Base-by-base conservation (phyloP, 345 rosid species). In the Eucalyptus erythrocorys region DNA sequence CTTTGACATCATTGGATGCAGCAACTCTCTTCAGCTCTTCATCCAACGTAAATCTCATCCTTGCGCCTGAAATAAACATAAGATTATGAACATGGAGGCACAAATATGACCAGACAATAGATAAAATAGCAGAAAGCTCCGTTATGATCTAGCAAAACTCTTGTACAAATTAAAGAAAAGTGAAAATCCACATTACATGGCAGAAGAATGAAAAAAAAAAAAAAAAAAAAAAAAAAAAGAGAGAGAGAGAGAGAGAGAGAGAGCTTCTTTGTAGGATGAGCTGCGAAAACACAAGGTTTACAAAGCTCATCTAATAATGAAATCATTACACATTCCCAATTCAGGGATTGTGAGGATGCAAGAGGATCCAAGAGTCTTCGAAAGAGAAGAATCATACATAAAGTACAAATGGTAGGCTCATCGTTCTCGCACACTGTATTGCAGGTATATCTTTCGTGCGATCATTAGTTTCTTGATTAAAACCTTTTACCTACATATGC, bases 1-100 rank as follows among this genome's bases (percentile, higher is more conserved):
- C 88, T 93, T 92, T 96, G 87, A 96, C 99, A 71, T 97, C 97
- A 84, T 96, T 94, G 82, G 92, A 89, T 50, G 96, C 93, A 86
- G 97, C 99, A 89, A 97, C 97, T 86, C 92, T 88, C 91, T 93
- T 95, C 47, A 43, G 47, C 49, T 48, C 49, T 12, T 48, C 49
- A 48, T 48, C 98, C 47, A 97, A 89, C 5, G 90, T 89, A 91
- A 96, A 97, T 48, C 86, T 94, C 90, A 97, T 95, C 91, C 99
- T 94, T 87, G 97, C 99, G 92, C 98, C 99, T 96, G 88, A 90
- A 87, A 92, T 37, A 85, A 82, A 30, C 85, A 81, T 85, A 91
- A 88, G 15, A 64, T 61, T 24, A 37, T 82, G 85, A 86, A 86
- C 5, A 37, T 45, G 37, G 76, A 86, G 84, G 34, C 68, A 50